Base-by-base conservation (phyloP, 495 filamentous ascomycete species). In the Xylaria intraflava region DNA sequence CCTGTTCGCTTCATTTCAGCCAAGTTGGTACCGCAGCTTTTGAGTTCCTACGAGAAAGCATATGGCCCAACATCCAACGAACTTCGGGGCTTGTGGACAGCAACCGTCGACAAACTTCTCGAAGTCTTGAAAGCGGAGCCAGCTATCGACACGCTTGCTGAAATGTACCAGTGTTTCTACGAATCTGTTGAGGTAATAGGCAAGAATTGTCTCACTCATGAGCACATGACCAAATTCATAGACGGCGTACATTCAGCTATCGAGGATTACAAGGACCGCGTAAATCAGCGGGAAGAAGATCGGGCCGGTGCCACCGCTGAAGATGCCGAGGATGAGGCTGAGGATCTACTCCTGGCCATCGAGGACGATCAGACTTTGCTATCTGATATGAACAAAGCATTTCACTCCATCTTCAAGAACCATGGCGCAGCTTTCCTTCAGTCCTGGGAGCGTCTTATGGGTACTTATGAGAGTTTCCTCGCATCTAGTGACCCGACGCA, bases 131-230 rank as follows among this genome's bases (percentile, higher is more conserved):
- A 81, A 53, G 88, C 89, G 0, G 94, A 99, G 71, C 92, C 94
- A 7, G 90, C 90, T 0, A 88, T 99, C 41, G 94, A 99, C 59
- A 95, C 92, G 0, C 81, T 99, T 17, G 92, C 94, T 10, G 94
- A 97, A 72, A 95, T 99, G 89, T 99, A 96, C 67, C 92, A 97
- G 70, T 97, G 93, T 78, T 97, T 97, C 76, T 99, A 99, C 69
- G 94, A 99, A 69, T 95, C 88, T 6, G 88, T 99, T 16, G 93
- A 96, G 71, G 89, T 96, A 6, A 82, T 96, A 54, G 92, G 90
- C 51, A 85, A 86, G 70, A 80, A 86, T 59, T 90, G 84, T 64
- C 78, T 99, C 12, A 88, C 75, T 22, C 74, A 75, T 42, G 76
- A 83, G 39, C 84, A 95, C 65, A 89, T 97, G 89, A 72, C 75